A percentile compares a stretch with the other conserved stretches of the same genome.
phyloP scores from a whole-genome alignment of 495 filamentous ascomycete genomes.

The Talaromyces proteolyticus region DNA sequence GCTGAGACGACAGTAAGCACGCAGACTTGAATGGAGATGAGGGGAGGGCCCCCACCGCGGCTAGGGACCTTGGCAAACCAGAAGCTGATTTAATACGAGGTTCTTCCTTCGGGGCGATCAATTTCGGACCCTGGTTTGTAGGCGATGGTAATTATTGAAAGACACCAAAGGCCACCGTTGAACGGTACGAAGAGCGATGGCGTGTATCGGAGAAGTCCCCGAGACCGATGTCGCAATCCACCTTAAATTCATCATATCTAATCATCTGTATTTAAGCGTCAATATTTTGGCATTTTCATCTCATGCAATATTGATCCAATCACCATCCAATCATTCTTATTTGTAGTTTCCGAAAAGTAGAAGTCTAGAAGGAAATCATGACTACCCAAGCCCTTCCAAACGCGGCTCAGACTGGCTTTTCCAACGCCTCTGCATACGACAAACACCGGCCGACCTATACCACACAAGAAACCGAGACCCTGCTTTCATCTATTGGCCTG shows the following conservation, averaged over 20 bases:
- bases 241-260: background rate
- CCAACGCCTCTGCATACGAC: conserved; percentile 52
- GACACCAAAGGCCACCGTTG: no score
- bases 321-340: background rate
- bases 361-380: background rate
- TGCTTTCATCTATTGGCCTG: conserved; percentile 44
- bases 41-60: background rate
- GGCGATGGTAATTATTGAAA: no score
- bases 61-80: background rate
- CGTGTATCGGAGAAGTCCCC: conserved; percentile 2
- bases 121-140: no score
- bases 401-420: conserved; percentile 19
- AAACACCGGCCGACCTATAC: conserved; percentile 57
- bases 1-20: background rate
- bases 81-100: no score
- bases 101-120: no score
- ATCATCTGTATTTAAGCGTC: background rate
- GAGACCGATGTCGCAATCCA: conserved; percentile 3
- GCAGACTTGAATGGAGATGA: background rate
- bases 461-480: conserved; percentile 40
- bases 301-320: background rate
- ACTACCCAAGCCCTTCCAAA: conserved; percentile 2
- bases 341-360: background rate
- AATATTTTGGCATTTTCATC: background rate
- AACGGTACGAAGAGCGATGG: no score